Base-by-base conservation (phyloP, 805 yeast genomes). In the Yarrowia hollandica region DNA sequence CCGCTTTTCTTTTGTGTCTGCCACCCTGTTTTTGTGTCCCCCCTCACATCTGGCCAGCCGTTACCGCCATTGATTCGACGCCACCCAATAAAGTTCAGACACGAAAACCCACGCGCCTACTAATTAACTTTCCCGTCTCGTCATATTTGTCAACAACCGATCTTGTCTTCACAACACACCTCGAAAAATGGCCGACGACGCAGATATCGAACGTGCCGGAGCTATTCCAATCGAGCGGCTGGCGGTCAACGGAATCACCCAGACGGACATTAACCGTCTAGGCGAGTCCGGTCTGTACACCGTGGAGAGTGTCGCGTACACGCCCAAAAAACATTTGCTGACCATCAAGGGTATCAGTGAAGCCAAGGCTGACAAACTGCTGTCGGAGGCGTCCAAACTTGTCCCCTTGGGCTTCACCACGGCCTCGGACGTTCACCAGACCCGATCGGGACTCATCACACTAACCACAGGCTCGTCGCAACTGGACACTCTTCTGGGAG, bases 341-440 rank as follows among this genome's bases (percentile, higher is more conserved):
- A 79, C 80, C 7, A 87, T 94, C 35, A 90, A 89, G 70, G 99
- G 99, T 42, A 90, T 94, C 31, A 87, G 96, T 10, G 99, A 94
- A 69, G 92, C 92, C 57, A 94, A 94, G 70, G 97, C 97, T 0
- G 97, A 90, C 66, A 83, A 84, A 64, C 75, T 94, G 55, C 75
- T 91, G 54, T 79, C 78, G 39, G 97, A 89, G 66, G 97, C 98
- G 0, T 80, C 92, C 35, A 84, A 87, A 66, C 74, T 84, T 48
- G 97, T 92, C 2, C 97, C 96, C 7, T 82, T 94, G 85, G 99
- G 99, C 0, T 94, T 94, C 75, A 92, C 97, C 19, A 92, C 98
- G 0, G 99, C 98, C 2, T 85, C 96, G 1, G 97, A 90, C 70
- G 90, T 89, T 70, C 97, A 90, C 71, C 82, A 85, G 66, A 81